Evolutionary conservation across 345 rosid genomes (phyloP).

Genomic region (Cardamine chenopodiifolia): DNA sequence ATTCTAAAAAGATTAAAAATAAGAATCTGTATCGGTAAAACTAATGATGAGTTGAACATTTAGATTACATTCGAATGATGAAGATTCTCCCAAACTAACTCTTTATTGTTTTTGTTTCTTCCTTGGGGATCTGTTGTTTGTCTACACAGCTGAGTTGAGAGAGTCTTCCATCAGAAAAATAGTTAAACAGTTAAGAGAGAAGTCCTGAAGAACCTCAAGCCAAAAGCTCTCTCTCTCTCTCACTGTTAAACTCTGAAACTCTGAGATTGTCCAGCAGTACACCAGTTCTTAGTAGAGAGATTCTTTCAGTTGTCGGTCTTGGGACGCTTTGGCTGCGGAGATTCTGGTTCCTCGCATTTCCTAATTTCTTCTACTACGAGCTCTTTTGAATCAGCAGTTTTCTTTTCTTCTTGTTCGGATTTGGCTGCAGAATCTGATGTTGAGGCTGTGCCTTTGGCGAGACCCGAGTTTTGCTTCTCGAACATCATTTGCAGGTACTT

Average conservation of each 20-base stretch:
- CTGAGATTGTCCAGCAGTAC: constrained; percentile 13
- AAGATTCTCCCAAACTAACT: constrained; percentile 39
- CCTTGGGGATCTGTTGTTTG: constrained; percentile 37
- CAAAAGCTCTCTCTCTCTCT: not conserved
- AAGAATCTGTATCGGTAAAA: constrained; percentile 23
- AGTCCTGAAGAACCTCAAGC: constrained; percentile 12
- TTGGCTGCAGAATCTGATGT: constrained; percentile 46
- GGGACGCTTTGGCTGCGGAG: constrained; percentile 41
- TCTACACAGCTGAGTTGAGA: constrained; percentile 40
- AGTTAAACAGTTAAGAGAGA: constrained; percentile 30
- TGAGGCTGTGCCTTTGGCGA: constrained; percentile 57
- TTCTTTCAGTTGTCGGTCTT: constrained; percentile 34
- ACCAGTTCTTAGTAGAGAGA: not conserved
- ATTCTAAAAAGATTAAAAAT: constrained; percentile 10
- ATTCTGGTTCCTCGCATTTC: constrained; percentile 32
- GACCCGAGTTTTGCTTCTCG: constrained; percentile 81
- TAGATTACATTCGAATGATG: constrained; percentile 38
- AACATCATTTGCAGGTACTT: constrained; percentile 94
- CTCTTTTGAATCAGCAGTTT: constrained; percentile 38
- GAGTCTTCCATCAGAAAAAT: constrained; percentile 35
- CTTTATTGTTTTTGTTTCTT: constrained; percentile 28
- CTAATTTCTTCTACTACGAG: constrained; percentile 36
- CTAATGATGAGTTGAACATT: constrained; percentile 35
- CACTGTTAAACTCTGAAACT: constrained; percentile 35
- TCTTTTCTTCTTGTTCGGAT: constrained; percentile 44